Percentiles rank a stretch among this genome's conserved stretches.
phyloP scores from a whole-genome alignment of 1,284 basidiomycete species.

The Moniliophthora roreri region DNA sequence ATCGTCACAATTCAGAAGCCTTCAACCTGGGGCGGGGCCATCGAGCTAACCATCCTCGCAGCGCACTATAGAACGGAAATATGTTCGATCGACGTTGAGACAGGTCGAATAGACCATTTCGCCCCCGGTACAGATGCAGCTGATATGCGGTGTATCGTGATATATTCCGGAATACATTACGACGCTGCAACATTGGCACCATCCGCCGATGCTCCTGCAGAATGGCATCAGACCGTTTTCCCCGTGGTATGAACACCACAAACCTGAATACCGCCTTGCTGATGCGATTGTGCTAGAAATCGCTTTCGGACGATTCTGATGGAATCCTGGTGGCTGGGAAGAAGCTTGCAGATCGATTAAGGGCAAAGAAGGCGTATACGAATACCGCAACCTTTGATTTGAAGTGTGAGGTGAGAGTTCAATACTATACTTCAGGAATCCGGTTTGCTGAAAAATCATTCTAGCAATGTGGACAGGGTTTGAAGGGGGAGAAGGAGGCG shows the following conservation, averaged over 20 bases:
- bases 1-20: conserved; percentile 79
- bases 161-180: conserved; percentile 95
- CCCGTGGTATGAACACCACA: conserved; percentile 50
- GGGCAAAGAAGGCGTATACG: conserved; percentile 80
- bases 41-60: conserved; percentile 84
- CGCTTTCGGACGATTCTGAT: conserved; percentile 41
- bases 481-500: conserved; percentile 93
- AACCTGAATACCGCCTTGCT: too few relatives aligned
- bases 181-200: conserved; percentile 88
- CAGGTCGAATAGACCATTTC: conserved; percentile 87
- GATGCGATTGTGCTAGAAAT: conserved; percentile 15
- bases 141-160: conserved; percentile 58
- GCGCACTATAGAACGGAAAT: conserved; percentile 84
- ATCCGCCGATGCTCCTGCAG: conserved; percentile 65
- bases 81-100: conserved; percentile 87
- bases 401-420: conserved; percentile 63
- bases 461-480: conserved; percentile 71
- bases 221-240: conserved; percentile 90
- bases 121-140: conserved; percentile 42
- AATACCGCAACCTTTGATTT: conserved; percentile 91
- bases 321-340: conserved; percentile 65
- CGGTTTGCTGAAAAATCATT: too few relatives aligned
- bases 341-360: conserved; percentile 70
- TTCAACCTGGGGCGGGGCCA: conserved; percentile 90
- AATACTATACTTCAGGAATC: neutral